Evolutionary conservation across 345 rosid species (phyloP).

Genomic region (Populus simonii): DNA sequence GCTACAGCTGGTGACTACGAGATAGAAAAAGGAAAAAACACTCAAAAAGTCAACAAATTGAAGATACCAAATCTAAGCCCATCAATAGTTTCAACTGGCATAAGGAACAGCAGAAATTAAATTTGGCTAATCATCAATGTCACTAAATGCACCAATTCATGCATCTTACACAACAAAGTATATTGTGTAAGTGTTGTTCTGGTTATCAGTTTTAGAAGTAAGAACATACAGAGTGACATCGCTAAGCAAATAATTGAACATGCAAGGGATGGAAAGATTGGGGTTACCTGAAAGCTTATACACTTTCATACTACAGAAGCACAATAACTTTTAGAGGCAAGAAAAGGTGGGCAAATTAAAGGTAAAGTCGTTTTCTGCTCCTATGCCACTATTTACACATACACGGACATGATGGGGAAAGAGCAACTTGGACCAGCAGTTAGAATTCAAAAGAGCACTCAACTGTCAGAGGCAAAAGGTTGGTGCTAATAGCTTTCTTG

Average conservation of each 20-base stretch:
- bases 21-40: background rate
- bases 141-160: background rate
- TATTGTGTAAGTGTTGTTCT: background rate
- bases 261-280: background rate
- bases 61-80: background rate
- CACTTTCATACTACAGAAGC: background rate
- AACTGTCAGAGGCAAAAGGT: background rate
- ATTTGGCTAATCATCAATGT: background rate
- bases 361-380: background rate
- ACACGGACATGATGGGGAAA: background rate
- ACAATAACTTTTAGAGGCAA: background rate
- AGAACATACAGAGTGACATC: background rate
- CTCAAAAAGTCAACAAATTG: background rate
- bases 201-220: background rate
- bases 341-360: background rate
- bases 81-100: background rate
- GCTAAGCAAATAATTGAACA: background rate
- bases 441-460: background rate
- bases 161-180: background rate
- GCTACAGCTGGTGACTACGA: slow-evolving; percentile 30
- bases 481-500: background rate
- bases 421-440: background rate
- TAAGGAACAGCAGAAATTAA: background rate
- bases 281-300: background rate
- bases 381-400: background rate